Conservation (phyloP, 306 rosid genomes). For the Hippophae rhamnoides region DNA sequence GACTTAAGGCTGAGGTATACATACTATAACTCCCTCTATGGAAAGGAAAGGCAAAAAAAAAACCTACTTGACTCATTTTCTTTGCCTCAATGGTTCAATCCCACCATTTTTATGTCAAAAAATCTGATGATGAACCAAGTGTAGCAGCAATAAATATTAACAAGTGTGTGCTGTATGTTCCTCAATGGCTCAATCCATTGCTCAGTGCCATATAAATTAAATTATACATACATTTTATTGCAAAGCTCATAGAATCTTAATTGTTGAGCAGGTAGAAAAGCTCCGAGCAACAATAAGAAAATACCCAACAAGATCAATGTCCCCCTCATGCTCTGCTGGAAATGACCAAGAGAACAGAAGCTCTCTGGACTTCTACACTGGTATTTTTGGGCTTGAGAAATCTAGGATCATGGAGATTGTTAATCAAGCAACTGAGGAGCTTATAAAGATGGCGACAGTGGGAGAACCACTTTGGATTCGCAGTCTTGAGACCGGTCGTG, state of each 20-base stretch:
- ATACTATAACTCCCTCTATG: too few species aligned
- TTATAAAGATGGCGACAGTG: slow-evolving; percentile 57
- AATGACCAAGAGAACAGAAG: slow-evolving; percentile 63
- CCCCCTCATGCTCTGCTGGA: slow-evolving; percentile 70
- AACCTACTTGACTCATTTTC: background rate
- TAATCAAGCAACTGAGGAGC: slow-evolving; percentile 70
- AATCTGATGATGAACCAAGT: too few species aligned
- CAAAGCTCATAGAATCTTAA: background rate
- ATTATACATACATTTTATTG: too few species aligned
- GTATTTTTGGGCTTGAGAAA: slow-evolving; percentile 78
- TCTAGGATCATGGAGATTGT: slow-evolving; percentile 72
- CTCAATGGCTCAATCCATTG: too few species aligned
- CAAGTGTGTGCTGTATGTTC: too few species aligned
- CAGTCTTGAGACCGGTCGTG: slow-evolving; percentile 81
- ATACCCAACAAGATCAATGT: slow-evolving; percentile 37
- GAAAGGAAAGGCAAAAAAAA: background rate
- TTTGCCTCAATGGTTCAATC: background rate
- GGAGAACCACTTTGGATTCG: slow-evolving; percentile 87
- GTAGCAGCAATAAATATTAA: too few species aligned
- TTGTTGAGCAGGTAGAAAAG: slow-evolving; percentile 55
- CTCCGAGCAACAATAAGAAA: slow-evolving; percentile 50
- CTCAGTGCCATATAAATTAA: too few species aligned
- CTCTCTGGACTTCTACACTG: slow-evolving; percentile 78
- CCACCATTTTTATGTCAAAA: background rate
- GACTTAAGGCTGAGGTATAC: slow-evolving; percentile 85